A percentile compares a stretch with the other conserved stretches of the same genome.
Conservation (phyloP, 2,329 filamentous ascomycete genomes). For the Xylaria hypoxylon region DNA sequence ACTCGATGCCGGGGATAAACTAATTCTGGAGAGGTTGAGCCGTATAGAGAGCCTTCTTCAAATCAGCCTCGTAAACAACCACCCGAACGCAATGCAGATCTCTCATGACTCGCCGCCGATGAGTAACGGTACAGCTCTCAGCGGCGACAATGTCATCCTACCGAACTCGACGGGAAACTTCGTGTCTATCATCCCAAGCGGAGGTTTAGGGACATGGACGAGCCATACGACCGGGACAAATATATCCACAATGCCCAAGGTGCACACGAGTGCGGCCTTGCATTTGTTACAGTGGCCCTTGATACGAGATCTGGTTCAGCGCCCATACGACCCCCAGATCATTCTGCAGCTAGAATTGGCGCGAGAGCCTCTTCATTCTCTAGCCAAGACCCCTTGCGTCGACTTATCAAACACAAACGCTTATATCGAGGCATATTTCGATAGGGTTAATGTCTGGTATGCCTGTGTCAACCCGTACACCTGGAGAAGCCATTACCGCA, state of each 20-base stretch:
- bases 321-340: conserved; percentile 84
- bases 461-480: conserved; percentile 86
- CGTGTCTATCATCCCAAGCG: conserved; percentile 68
- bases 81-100: conserved; percentile 64
- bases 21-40: conserved; percentile 82
- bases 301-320: conserved; percentile 80
- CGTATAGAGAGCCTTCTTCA: conserved; percentile 85
- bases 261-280: conserved; percentile 83
- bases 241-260: conserved; percentile 87
- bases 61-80: conserved; percentile 67
- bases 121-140: conserved; percentile 71
- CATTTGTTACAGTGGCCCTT: conserved; percentile 84
- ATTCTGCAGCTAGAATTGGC: conserved; percentile 84
- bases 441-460: conserved; percentile 86
- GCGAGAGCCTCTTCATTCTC: conserved; percentile 76
- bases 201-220: conserved; percentile 79
- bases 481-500: conserved; percentile 81
- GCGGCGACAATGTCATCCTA: conserved; percentile 67
- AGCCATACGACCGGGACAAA: conserved; percentile 66
- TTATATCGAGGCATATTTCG: conserved; percentile 84
- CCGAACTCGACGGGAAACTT: conserved; percentile 59
- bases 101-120: conserved; percentile 73
- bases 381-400: conserved; percentile 73
- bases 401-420: conserved; percentile 79
- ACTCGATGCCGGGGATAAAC: conserved; percentile 85